Percentiles rank a stretch among this genome's conserved stretches.
Evolutionary conservation across 2,329 filamentous ascomycete species (phyloP).

Genomic region (Arthroderma sp.): DNA sequence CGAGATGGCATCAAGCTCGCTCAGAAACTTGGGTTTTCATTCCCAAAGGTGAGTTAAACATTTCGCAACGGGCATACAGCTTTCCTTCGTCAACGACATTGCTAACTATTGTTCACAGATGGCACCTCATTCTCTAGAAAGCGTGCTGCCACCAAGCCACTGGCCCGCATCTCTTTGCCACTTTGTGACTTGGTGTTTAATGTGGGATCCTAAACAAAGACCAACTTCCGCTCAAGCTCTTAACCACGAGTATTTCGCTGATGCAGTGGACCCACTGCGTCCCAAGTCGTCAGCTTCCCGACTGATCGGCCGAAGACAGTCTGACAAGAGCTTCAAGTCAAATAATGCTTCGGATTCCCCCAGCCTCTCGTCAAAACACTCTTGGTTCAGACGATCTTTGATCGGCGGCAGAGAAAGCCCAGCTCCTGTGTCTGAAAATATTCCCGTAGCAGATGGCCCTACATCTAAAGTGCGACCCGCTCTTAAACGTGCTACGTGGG

Average conservation of each 20-base stretch:
- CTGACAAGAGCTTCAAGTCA: conserved; percentile 57
- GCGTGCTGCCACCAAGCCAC: conserved; percentile 75
- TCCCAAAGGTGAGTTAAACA: conserved; percentile 53
- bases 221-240: conserved; percentile 91
- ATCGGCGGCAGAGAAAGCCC: conserved; percentile 64
- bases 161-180: conserved; percentile 81
- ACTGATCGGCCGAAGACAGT: conserved; percentile 79
- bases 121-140: conserved; percentile 94
- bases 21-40: conserved; percentile 94
- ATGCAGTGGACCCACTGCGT: conserved; percentile 80
- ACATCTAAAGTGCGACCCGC: conserved; percentile 29
- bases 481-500: conserved; percentile 83
- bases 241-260: conserved; percentile 84
- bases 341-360: conserved; percentile 47
- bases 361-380: conserved; percentile 63
- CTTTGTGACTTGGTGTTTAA: conserved; percentile 96
- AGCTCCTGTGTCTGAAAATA: conserved; percentile 40
- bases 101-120: conserved; percentile 43
- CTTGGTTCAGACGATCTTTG: conserved; percentile 93
- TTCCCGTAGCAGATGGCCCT: conserved; percentile 25
- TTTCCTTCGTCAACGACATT: neutral
- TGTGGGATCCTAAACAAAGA: conserved; percentile 92
- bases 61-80: neutral
- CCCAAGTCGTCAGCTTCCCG: conserved; percentile 83
- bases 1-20: conserved; percentile 84